Evolutionary conservation across 257 asterid species (phyloP).

Genomic region (Primulina eburnea): DNA sequence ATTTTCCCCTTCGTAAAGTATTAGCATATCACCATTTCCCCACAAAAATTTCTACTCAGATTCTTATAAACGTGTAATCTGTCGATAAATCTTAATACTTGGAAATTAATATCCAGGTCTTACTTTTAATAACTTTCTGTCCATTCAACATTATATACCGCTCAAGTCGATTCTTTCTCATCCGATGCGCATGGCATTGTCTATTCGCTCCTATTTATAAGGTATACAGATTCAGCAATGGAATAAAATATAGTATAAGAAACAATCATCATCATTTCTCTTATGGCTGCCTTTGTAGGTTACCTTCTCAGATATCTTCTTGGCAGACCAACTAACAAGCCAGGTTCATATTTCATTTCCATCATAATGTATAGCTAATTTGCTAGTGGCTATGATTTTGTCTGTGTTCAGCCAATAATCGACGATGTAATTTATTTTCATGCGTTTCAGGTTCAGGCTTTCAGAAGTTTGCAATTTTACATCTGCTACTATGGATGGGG

Average conservation of each 20-base stretch:
- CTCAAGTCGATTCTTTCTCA: no score
- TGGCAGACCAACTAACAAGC: constrained; percentile 75
- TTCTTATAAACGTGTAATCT: no score
- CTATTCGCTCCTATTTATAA: no score
- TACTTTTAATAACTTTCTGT: no score
- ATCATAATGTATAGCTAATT: not conserved
- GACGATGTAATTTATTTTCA: not conserved
- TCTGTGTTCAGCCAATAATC: not conserved
- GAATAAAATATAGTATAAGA: not conserved
- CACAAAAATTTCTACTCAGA: no score
- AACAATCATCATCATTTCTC: constrained; percentile 9
- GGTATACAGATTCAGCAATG: constrained; percentile 39
- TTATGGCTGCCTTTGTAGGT: constrained; percentile 43
- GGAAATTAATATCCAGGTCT: no score
- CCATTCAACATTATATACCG: no score
- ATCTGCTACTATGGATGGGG: constrained; percentile 73
- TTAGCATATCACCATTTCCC: no score
- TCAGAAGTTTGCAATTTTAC: constrained; percentile 65
- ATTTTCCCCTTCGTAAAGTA: no score
- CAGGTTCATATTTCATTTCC: constrained; percentile 47
- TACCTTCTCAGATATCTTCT: constrained; percentile 26
- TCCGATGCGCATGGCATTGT: no score
- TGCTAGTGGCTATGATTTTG: no score
- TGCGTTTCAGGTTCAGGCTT: constrained; percentile 63
- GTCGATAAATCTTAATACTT: no score